A percentile compares a stretch with the other conserved stretches of the same genome.
These are phyloP conservation scores for Cystobasidium tubakii DNA, from an alignment of 768 basidiomycete genomes.

Conservation along the genomic window DNA sequence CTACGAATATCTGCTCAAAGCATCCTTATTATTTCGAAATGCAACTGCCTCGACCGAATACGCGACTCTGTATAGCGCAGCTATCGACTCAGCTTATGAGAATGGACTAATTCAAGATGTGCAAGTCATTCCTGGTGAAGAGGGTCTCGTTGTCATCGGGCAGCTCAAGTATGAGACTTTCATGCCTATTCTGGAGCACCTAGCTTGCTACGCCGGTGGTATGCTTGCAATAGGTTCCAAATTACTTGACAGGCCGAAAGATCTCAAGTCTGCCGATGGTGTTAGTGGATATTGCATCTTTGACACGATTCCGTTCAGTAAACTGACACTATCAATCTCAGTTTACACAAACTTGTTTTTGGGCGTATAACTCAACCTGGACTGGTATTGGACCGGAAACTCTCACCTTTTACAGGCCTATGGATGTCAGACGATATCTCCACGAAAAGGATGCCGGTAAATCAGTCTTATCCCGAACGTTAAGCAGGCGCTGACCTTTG, in stretches of 20 bases:
- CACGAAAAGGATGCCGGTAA: conserved; percentile 5
- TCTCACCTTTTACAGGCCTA: conserved; percentile 36
- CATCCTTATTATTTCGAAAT: conserved; percentile 49
- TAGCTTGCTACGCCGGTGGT: conserved; percentile 51
- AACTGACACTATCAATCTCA: conserved; percentile 1
- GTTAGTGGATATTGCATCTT: not conserved
- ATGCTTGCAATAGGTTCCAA: conserved; percentile 52
- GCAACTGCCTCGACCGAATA: conserved; percentile 46
- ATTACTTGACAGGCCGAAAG: conserved; percentile 48
- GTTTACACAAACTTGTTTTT: conserved; percentile 51
- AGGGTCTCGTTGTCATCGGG: conserved; percentile 2
- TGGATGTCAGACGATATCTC: conserved; percentile 35
- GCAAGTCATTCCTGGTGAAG: conserved; percentile 38
- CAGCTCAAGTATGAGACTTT: not conserved
- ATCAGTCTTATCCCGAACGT: not conserved
- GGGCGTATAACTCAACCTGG: conserved; percentile 45
- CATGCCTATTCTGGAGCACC: conserved; percentile 46
- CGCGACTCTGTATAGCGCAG: conserved; percentile 48
- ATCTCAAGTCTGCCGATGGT: conserved; percentile 44
- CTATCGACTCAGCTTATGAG: conserved; percentile 49
- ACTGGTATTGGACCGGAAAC: conserved; percentile 24
- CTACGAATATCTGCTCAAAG: conserved; percentile 52
- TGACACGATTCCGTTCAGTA: not conserved
- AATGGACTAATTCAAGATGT: conserved; percentile 47
- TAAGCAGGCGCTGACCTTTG: not conserved